A percentile compares a stretch with the other conserved stretches of the same genome.
Conservation (phyloP, 2,329 filamentous ascomycete species). For the Periglandula ipomoeae region DNA sequence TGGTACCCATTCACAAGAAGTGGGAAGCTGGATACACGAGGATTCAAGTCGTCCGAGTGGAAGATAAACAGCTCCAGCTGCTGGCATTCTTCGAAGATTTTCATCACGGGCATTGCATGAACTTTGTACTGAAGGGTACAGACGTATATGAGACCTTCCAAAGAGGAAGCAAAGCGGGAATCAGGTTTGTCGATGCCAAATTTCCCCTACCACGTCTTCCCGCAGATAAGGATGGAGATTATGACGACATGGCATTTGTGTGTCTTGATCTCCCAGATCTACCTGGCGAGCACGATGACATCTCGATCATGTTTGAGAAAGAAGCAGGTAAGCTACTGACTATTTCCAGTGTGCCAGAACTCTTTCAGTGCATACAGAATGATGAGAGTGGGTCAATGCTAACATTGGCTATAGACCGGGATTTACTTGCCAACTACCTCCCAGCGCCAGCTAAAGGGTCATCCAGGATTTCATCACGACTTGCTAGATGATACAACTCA, state of each 20-base stretch:
- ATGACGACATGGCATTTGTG: slow-evolving; percentile 62
- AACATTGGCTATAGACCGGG: slow-evolving; percentile 35
- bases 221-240: slow-evolving; percentile 38
- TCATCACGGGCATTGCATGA: slow-evolving; percentile 78
- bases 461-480: slow-evolving; percentile 22
- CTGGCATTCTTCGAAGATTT: slow-evolving; percentile 86
- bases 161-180: slow-evolving; percentile 55
- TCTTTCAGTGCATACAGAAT: too few species aligned
- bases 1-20: slow-evolving; percentile 89
- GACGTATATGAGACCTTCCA: slow-evolving; percentile 69
- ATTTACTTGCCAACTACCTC: slow-evolving; percentile 40
- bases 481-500: slow-evolving; percentile 8
- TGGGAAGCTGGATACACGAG: slow-evolving; percentile 78
- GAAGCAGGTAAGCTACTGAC: slow-evolving; percentile 52
- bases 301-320: slow-evolving; percentile 74
- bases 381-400: too few species aligned
- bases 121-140: slow-evolving; percentile 74
- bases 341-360: too few species aligned
- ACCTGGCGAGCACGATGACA: slow-evolving; percentile 87
- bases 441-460: slow-evolving; percentile 48
- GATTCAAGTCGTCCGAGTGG: slow-evolving; percentile 64
- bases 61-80: slow-evolving; percentile 67
- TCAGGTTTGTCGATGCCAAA: slow-evolving; percentile 83
- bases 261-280: slow-evolving; percentile 83
- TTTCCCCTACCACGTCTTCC: slow-evolving; percentile 67